Conservation (phyloP, 2,329 filamentous ascomycete genomes). For the Incumbomyces delicatus region DNA sequence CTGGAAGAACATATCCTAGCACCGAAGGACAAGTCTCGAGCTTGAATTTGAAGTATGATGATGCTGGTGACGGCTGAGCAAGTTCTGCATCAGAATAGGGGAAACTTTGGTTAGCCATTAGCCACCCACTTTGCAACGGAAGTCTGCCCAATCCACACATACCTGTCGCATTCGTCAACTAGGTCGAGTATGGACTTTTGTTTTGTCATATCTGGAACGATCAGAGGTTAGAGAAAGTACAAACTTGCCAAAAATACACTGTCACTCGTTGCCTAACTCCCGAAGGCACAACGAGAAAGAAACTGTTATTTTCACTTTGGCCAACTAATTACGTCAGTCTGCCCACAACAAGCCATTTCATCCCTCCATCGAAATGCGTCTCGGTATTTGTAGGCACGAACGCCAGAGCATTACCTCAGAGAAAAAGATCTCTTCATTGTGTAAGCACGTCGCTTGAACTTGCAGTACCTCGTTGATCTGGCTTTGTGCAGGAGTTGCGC, state of each 20-base stretch:
- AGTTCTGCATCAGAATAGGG: constrained; percentile 54
- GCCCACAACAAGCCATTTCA: no score
- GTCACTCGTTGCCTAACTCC: no score
- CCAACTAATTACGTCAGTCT: constrained; percentile 4
- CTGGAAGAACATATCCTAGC: constrained; percentile 48
- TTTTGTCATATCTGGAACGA: not conserved
- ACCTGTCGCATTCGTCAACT: constrained; percentile 48
- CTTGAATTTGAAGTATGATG: constrained; percentile 54
- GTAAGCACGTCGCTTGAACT: no score
- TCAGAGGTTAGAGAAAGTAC: not conserved
- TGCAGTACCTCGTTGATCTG: no score
- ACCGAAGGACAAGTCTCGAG: constrained; percentile 54
- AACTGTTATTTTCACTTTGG: not conserved
- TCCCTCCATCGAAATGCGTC: no score
- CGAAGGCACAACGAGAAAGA: no score
- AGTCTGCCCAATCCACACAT: constrained; percentile 6
- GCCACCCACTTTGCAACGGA: not conserved
- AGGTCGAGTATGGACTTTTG: constrained; percentile 43
- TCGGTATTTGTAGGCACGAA: no score
- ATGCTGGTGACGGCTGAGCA: constrained; percentile 44
- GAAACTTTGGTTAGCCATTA: constrained; percentile 48
- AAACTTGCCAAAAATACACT: no score
- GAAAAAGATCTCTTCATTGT: no score
- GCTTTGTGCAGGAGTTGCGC: not conserved
- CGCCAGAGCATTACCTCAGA: no score